Evolutionary conservation across 2,329 filamentous ascomycete genomes (phyloP).

Genomic region (Dactylellina haptotyla): DNA sequence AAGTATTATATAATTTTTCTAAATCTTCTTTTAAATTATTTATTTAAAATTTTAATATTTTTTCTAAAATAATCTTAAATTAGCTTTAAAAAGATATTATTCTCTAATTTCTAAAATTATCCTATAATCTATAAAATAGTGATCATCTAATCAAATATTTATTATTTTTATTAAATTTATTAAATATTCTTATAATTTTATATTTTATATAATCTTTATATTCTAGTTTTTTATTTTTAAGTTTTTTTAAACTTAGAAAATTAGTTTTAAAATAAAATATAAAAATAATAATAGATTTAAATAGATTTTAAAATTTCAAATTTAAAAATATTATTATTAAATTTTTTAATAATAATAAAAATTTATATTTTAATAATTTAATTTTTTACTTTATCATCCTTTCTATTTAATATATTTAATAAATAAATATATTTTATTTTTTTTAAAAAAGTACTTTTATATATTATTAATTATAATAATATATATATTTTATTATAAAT

Average conservation of each 20-base stretch:
- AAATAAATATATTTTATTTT: no score
- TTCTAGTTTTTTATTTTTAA: no score
- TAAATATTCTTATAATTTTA: not conserved
- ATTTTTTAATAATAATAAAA: not conserved
- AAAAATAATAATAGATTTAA: no score
- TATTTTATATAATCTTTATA: not conserved
- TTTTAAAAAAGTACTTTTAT: no score
- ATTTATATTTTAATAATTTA: no score
- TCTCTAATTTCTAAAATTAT: not conserved
- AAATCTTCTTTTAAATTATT: not conserved
- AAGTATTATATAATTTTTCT: no score
- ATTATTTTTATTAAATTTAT: not conserved
- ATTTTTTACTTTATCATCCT: no score
- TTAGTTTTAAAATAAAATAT: not conserved
- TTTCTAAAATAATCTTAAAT: not conserved
- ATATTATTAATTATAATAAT: no score
- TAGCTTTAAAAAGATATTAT: not conserved
- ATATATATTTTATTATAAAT: no score
- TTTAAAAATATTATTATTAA: not conserved
- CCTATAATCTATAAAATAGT: not conserved
- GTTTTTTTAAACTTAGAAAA: no score
- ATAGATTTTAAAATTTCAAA: no score
- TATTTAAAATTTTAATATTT: not conserved
- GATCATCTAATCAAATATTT: not conserved
- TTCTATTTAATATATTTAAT: no score